Evolutionary conservation across 306 rosid genomes (phyloP), one percentile per base, ranked within the genome.

Genomic region (Mimosa bimucronata): DNA sequence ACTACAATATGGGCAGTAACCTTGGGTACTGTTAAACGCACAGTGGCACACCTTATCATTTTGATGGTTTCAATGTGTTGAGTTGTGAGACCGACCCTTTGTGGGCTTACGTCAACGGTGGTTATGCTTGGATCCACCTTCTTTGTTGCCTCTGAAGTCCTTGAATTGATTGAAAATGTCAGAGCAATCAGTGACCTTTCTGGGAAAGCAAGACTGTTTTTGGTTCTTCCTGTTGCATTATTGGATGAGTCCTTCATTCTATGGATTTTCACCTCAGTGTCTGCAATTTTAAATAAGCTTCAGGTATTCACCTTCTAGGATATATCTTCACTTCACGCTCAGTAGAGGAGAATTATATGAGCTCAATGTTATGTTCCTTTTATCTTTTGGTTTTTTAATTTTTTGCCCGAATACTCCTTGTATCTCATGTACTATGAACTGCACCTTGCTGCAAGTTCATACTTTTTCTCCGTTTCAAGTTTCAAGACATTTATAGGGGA

Each of bases 161-260:
- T 95, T 79, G 99, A 95, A 64, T 80, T 95, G 89, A 97, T 90
- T 13, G 99, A 95, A 88, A 94, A 93, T 76, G 99, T 93, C 1
- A 98, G 99, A 69, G 93, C 99, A 25, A 87, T 95, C 69, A 95
- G 97, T 64, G 99, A 95, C 85, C 91, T 93, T 85, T 90, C 99
- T 21, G 99, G 99, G 76, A 95, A 95, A 81, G 98, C 99, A 38
- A 93, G 92, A 67, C 85, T 95, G 29, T 93, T 95, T 83, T 87
- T 95, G 88, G 93, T 93, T 81, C 96, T 95, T 82, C 99, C 99
- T 4, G 90, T 94, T 71, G 98, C 98, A 37, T 52, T 93, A 64
- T 86, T 95, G 92, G 99, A 95, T 58, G 98, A 92, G 77, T 93
- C 93, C 86, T 95, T 95, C 93, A 91, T 95, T 89, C 88, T 95